Evolutionary conservation across 208 protist species (phyloP).

Genomic region (Balamuthia mandrillaris): DNA sequence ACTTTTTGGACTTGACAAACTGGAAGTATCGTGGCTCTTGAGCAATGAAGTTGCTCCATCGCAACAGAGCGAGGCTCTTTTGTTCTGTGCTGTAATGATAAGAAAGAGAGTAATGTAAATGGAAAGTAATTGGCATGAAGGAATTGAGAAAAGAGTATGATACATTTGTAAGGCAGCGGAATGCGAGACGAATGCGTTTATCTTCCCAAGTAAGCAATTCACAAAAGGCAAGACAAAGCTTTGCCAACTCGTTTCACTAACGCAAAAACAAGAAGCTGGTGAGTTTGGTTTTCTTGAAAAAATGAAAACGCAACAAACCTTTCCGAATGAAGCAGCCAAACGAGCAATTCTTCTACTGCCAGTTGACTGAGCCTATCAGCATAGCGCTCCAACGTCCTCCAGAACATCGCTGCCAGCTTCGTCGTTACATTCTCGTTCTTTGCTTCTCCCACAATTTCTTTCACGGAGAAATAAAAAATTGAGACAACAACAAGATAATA

Average conservation of each 20-base stretch:
- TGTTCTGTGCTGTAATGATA: no score
- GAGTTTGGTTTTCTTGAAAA: background rate
- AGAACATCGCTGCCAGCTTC: background rate
- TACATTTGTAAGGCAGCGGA: background rate
- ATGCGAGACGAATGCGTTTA: background rate
- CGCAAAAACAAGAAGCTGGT: no score
- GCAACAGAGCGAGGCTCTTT: no score
- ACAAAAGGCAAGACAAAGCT: no score
- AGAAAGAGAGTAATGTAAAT: no score
- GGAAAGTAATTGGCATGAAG: no score
- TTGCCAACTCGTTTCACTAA: no score
- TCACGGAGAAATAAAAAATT: background rate
- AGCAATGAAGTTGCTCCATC: no score
- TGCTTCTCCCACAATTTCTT: background rate
- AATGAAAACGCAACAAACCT: background rate
- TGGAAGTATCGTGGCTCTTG: no score
- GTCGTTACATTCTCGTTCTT: background rate
- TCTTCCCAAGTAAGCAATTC: constrained; percentile 20
- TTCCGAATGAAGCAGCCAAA: background rate
- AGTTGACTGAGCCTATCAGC: constrained; percentile 17
- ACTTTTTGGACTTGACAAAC: no score
- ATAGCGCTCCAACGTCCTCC: constrained; percentile 9
- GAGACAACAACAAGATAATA: background rate
- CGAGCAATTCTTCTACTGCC: constrained; percentile 19
- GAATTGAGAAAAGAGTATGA: background rate